Evolutionary conservation across 768 basidiomycete genomes (phyloP).

Genomic region (Imleria badia): DNA sequence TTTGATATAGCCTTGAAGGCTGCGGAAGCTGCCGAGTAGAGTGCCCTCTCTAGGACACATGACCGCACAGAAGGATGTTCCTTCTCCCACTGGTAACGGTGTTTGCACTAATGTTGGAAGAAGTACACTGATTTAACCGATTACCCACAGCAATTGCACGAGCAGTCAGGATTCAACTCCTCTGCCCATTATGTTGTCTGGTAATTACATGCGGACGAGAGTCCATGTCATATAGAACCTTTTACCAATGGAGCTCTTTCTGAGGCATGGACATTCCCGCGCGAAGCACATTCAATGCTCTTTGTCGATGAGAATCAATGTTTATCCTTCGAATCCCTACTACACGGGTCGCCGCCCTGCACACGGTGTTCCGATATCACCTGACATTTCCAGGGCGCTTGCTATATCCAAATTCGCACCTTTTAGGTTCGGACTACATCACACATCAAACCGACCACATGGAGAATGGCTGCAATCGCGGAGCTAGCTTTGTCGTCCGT

Average conservation of each 20-base stretch:
- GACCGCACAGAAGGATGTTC: neutral
- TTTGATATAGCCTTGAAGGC: slow-evolving; percentile 68
- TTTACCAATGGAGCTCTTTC: neutral
- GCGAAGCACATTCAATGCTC: too few species aligned
- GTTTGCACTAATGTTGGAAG: neutral
- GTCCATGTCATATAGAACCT: neutral
- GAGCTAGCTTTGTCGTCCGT: neutral
- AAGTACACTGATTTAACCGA: neutral
- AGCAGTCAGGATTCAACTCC: slow-evolving; percentile 3
- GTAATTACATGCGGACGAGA: neutral
- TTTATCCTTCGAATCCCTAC: neutral
- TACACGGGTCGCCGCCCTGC: neutral
- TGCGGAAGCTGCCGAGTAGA: slow-evolving; percentile 52
- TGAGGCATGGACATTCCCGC: neutral
- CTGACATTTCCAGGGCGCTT: neutral
- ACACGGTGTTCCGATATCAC: neutral
- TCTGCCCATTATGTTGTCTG: neutral
- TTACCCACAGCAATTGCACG: neutral
- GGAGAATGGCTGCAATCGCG: neutral
- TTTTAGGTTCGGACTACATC: neutral
- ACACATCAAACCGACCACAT: neutral
- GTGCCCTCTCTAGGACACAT: neutral
- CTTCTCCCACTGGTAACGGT: neutral
- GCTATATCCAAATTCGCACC: neutral
- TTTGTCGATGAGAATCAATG: neutral